Evolutionary conservation across 768 basidiomycete genomes (phyloP).

Genomic region (Lactarius hatsudake): DNA sequence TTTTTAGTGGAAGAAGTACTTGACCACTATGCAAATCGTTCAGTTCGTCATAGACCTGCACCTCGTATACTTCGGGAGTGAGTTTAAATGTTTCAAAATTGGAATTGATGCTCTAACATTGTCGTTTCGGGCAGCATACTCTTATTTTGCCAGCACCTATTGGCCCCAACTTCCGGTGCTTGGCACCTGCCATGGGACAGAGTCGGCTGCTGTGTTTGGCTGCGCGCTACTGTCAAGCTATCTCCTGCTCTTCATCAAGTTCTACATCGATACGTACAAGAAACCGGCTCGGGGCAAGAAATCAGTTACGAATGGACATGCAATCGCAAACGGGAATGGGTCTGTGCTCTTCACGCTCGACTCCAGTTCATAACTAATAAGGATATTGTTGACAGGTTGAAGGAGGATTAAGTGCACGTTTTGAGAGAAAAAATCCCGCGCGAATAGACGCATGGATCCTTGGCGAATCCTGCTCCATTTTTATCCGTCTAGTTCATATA

Average conservation of each 20-base stretch:
- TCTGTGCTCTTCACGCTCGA: constrained; percentile 24
- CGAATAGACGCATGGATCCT: neutral
- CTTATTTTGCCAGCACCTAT: constrained; percentile 70
- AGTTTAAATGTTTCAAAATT: constrained; percentile 37
- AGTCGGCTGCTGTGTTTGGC: constrained; percentile 84
- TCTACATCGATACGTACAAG: constrained; percentile 85
- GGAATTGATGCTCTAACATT: neutral
- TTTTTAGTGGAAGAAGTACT: constrained; percentile 94
- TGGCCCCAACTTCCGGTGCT: constrained; percentile 58
- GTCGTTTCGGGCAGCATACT: constrained; percentile 52
- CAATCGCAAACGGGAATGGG: constrained; percentile 41
- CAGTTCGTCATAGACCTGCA: constrained; percentile 94
- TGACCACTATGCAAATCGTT: constrained; percentile 93
- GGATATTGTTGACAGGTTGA: constrained; percentile 7
- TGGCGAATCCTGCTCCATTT: constrained; percentile 12
- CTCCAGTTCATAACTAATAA: neutral
- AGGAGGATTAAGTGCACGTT: constrained; percentile 20
- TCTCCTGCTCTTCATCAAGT: constrained; percentile 93
- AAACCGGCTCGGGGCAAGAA: constrained; percentile 47
- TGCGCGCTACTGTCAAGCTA: constrained; percentile 87
- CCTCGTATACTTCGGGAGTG: constrained; percentile 93
- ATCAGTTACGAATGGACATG: constrained; percentile 43
- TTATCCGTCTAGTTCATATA: constrained; percentile 25
- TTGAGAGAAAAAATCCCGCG: constrained; percentile 8
- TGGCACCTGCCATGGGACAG: constrained; percentile 85